phyloP scores from a whole-genome alignment of 768 basidiomycete genomes.

The Mycena metata region DNA sequence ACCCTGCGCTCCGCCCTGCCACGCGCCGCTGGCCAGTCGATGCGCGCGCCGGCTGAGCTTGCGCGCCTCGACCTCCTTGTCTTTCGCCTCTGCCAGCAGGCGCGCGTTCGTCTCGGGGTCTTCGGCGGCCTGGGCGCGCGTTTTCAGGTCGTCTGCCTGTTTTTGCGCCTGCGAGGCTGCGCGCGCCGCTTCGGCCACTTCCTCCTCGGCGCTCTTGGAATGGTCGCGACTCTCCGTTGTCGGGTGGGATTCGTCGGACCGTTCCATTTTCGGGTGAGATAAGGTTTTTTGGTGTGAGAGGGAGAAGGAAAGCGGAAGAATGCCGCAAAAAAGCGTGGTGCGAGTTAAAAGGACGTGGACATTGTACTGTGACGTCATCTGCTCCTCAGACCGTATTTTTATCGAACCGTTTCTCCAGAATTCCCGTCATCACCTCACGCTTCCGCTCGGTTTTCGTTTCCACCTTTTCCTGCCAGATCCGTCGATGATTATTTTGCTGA shows the following conservation, averaged over 20 bases:
- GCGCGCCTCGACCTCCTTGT: constrained; percentile 26
- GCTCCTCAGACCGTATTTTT: too few species aligned
- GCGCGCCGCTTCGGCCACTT: constrained; percentile 24
- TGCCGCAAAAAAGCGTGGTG: too few species aligned
- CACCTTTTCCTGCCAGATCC: too few species aligned
- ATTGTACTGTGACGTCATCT: too few species aligned
- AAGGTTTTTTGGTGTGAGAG: too few species aligned
- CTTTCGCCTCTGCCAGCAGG: constrained; percentile 21
- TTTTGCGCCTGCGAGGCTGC: constrained; percentile 25
- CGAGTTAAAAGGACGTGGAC: too few species aligned
- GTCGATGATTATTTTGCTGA: too few species aligned
- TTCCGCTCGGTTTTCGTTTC: too few species aligned
- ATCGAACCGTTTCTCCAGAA: too few species aligned
- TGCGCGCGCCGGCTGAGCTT: constrained; percentile 27
- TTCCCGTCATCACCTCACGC: too few species aligned
- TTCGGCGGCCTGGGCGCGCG: constrained; percentile 20
- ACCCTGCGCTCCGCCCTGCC: constrained; percentile 24
- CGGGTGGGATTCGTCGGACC: not conserved
- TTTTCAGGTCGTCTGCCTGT: constrained; percentile 25
- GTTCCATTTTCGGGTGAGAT: too few species aligned
- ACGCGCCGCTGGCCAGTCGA: constrained; percentile 25
- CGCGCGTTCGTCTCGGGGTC: constrained; percentile 18
- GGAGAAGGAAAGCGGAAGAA: too few species aligned
- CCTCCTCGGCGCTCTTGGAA: constrained; percentile 11
- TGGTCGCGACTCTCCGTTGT: constrained; percentile 18